phyloP scores from a whole-genome alignment of 495 filamentous ascomycete species.

The Aspergillus asperescens region DNA sequence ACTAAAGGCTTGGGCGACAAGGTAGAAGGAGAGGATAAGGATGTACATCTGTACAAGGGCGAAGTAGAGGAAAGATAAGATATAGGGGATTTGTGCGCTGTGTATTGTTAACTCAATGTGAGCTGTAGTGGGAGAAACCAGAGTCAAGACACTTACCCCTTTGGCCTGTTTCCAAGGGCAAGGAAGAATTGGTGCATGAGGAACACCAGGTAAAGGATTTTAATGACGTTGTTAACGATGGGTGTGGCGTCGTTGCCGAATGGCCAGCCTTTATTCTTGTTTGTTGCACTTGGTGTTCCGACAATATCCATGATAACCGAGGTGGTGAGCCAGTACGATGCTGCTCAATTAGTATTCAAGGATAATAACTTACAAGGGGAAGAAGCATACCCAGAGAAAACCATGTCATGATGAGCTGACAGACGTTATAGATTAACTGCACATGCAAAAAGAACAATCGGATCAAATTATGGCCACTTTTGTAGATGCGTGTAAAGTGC shows the following conservation, averaged over 20 bases:
- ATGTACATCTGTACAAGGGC: slow-evolving; percentile 81
- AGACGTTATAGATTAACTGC: slow-evolving; percentile 89
- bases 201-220: slow-evolving; percentile 88
- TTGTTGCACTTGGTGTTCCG: slow-evolving; percentile 54
- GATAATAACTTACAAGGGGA: no score
- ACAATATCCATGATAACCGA: slow-evolving; percentile 96
- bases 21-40: slow-evolving; percentile 77
- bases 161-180: slow-evolving; percentile 90
- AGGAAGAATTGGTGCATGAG: slow-evolving; percentile 91
- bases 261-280: slow-evolving; percentile 52
- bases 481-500: slow-evolving; percentile 98
- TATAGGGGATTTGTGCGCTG: slow-evolving; percentile 47
- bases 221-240: slow-evolving; percentile 82
- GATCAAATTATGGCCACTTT: slow-evolving; percentile 88
- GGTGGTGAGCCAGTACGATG: slow-evolving; percentile 89
- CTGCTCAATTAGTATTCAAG: slow-evolving; percentile 28
- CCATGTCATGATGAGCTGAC: slow-evolving; percentile 86
- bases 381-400: slow-evolving; percentile 74
- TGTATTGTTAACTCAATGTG: no score
- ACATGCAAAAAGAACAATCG: slow-evolving; percentile 96
- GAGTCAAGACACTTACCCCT: slow-evolving; percentile 51
- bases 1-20: slow-evolving; percentile 76
- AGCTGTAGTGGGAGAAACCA: neutral
- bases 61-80: slow-evolving; percentile 84
- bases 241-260: slow-evolving; percentile 80